phyloP scores from a whole-genome alignment of 192 early-diverging fungal genomes.

The Rhizophagus clarus region DNA sequence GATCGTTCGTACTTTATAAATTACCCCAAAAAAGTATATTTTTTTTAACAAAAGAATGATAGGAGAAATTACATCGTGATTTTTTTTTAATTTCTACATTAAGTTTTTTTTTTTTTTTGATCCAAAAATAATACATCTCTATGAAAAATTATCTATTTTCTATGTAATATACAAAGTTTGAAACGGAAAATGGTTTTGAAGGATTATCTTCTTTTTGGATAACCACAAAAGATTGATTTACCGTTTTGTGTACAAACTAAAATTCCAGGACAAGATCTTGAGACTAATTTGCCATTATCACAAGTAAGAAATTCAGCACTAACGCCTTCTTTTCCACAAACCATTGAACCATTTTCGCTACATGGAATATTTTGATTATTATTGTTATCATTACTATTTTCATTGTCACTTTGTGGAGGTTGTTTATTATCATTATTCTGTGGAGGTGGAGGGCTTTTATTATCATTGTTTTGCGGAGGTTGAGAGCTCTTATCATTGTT shows the following conservation, averaged over 20 bases:
- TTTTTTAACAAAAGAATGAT: too few species aligned
- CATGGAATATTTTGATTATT: not conserved
- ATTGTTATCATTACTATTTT: not conserved
- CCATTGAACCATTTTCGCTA: not conserved
- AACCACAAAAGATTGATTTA: not conserved
- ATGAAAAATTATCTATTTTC: too few species aligned
- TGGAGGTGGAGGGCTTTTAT: not conserved
- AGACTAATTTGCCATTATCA: conserved; percentile 6
- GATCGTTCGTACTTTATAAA: too few species aligned
- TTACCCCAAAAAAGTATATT: too few species aligned
- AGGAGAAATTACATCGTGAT: too few species aligned
- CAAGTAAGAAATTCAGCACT: not conserved
- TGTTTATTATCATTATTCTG: not conserved
- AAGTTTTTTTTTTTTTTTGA: too few species aligned
- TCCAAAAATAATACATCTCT: too few species aligned
- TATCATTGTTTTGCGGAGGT: not conserved
- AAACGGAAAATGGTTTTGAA: too few species aligned
- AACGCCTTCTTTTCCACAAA: not conserved
- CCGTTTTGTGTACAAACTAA: not conserved
- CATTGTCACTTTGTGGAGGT: not conserved
- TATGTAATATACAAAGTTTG: too few species aligned
- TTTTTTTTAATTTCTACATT: too few species aligned
- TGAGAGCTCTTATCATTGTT: not conserved
- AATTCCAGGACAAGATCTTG: not conserved
- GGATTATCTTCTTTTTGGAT: not conserved